phyloP scores from a whole-genome alignment of 2,329 filamentous ascomycete species.

The Salinomyces thailandicus region DNA sequence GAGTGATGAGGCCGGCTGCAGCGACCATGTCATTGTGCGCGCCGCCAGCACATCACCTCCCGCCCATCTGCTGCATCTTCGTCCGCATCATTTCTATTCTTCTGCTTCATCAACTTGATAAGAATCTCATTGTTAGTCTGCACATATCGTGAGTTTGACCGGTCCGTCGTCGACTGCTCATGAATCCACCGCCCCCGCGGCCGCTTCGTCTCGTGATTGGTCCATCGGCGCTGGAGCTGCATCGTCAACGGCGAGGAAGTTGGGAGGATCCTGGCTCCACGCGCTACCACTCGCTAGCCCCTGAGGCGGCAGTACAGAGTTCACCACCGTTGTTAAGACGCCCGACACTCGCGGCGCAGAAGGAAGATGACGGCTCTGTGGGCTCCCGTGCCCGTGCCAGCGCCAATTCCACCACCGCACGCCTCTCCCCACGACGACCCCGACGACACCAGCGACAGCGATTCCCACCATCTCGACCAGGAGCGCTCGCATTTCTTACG shows the following conservation, averaged over 20 bases:
- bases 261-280: background rate
- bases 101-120: too few relatives aligned
- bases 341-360: background rate
- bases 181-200: background rate
- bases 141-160: too few relatives aligned
- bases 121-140: too few relatives aligned
- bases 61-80: too few relatives aligned
- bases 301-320: background rate
- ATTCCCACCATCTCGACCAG: too few relatives aligned
- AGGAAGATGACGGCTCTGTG: conserved; percentile 3
- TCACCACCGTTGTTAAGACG: background rate
- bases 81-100: too few relatives aligned
- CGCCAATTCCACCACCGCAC: too few relatives aligned
- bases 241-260: background rate
- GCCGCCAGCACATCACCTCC: too few relatives aligned
- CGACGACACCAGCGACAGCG: conserved; percentile 1
- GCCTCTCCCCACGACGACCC: conserved; percentile 5
- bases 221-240: background rate
- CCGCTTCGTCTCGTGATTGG: background rate
- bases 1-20: too few relatives aligned
- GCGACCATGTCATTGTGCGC: too few relatives aligned
- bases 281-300: background rate
- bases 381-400: too few relatives aligned
- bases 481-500: conserved; percentile 1
- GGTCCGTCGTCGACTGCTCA: background rate